Percentiles rank a stretch among this genome's conserved stretches.
These are phyloP conservation scores for Microthlaspi erraticum DNA, from an alignment of 345 rosid species.

Conservation along the genomic window DNA sequence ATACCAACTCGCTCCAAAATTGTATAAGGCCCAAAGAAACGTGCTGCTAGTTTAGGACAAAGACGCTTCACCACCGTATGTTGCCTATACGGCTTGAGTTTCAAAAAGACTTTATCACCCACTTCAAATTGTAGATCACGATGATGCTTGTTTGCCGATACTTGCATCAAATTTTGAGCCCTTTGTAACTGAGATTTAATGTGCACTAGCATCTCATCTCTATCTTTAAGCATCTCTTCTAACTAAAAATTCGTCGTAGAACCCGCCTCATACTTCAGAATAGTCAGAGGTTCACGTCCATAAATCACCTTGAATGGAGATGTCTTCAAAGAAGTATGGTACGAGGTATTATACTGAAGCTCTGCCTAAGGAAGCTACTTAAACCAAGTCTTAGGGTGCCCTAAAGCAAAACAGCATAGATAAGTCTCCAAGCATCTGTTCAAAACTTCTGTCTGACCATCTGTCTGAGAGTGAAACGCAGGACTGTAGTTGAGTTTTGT, in stretches of 20 bases:
- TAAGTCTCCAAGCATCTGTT: not conserved
- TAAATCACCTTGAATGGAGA: not conserved
- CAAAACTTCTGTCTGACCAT: not conserved
- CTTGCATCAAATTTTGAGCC: too few relatives aligned
- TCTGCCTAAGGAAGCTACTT: not conserved
- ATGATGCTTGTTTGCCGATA: too few relatives aligned
- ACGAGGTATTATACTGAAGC: not conserved
- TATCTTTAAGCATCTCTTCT: too few relatives aligned
- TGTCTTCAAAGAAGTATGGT: not conserved
- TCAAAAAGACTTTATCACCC: too few relatives aligned
- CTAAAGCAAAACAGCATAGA: not conserved
- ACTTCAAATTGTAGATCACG: too few relatives aligned
- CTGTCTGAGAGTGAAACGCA: not conserved
- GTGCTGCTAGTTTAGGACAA: too few relatives aligned
- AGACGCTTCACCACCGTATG: too few relatives aligned
- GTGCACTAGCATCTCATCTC: too few relatives aligned
- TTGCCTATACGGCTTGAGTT: too few relatives aligned
- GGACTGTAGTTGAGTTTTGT: fast-evolving
- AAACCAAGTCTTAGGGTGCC: not conserved
- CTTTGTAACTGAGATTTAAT: fast-evolving
- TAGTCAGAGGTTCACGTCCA: not conserved
- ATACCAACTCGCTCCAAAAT: too few relatives aligned
- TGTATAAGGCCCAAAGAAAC: too few relatives aligned
- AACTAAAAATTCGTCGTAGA: not conserved
- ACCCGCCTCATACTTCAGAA: not conserved